Conservation (phyloP, 2,329 filamentous ascomycete genomes). For the Trichoderma polysporum region DNA sequence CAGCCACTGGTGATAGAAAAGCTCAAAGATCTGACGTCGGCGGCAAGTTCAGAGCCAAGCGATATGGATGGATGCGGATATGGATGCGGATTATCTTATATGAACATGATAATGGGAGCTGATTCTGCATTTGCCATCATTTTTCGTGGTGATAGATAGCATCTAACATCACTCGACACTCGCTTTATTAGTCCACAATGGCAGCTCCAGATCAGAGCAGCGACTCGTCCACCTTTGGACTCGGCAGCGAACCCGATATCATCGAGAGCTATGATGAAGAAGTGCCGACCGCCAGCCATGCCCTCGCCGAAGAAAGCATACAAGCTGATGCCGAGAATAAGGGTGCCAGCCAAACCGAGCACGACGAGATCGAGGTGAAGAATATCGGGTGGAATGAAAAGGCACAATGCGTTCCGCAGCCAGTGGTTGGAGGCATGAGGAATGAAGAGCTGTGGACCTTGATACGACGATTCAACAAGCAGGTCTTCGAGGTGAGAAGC, state of each 20-base stretch:
- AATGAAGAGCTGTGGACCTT: conserved; percentile 76
- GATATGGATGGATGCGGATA: background rate
- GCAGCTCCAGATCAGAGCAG: conserved; percentile 2
- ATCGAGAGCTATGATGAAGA: conserved; percentile 31
- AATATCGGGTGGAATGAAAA: conserved; percentile 70
- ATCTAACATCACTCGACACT: background rate
- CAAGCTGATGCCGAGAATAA: conserved; percentile 38
- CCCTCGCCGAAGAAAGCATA: conserved; percentile 35
- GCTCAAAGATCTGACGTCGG: conserved; percentile 15
- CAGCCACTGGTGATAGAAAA: background rate
- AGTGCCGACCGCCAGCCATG: conserved; percentile 38
- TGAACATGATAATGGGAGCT: background rate
- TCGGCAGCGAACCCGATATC: conserved; percentile 33
- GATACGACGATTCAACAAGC: conserved; percentile 72
- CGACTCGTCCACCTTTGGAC: conserved; percentile 20
- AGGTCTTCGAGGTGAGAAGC: conserved; percentile 67
- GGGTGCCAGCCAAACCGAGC: conserved; percentile 46
- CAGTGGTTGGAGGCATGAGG: conserved; percentile 64
- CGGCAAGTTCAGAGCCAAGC: background rate
- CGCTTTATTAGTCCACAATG: background rate
- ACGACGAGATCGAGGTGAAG: conserved; percentile 56
- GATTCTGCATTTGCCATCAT: background rate
- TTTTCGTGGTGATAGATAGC: background rate
- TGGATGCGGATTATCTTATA: background rate
- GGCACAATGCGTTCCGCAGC: conserved; percentile 53